These are phyloP conservation scores for Umbelopsis sp. DNA, from an alignment of 192 early-diverging fungal species.

Conservation along the genomic window DNA sequence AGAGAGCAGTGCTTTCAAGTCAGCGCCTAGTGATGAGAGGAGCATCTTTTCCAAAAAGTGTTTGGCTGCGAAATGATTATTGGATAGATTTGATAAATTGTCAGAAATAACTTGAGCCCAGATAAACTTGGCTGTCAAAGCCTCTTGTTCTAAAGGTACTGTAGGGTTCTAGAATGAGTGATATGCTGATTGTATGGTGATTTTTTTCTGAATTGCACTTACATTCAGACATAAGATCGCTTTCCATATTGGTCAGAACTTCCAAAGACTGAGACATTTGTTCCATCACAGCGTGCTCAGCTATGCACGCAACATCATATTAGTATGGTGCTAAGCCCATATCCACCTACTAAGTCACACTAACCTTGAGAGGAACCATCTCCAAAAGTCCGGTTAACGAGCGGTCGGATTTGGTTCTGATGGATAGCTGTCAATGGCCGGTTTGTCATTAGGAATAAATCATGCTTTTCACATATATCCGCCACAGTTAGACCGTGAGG, in stretches of 20 bases:
- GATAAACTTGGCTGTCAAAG: slow-evolving; percentile 61
- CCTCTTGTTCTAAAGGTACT: slow-evolving; percentile 51
- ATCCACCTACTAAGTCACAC: not conserved
- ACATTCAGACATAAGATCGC: slow-evolving; percentile 49
- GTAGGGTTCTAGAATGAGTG: not conserved
- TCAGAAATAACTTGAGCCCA: slow-evolving; percentile 64
- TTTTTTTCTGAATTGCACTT: not conserved
- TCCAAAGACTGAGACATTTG: slow-evolving; percentile 49
- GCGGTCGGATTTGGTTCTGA: slow-evolving; percentile 51
- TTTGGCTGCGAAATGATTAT: slow-evolving; percentile 65
- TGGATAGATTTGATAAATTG: slow-evolving; percentile 58
- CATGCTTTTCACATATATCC: slow-evolving; percentile 32
- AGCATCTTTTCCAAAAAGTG: slow-evolving; percentile 63
- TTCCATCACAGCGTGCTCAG: slow-evolving; percentile 35
- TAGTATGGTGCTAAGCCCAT: not conserved
- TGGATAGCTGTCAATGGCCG: slow-evolving; percentile 72
- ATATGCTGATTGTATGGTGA: not conserved
- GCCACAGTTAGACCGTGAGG: slow-evolving; percentile 32
- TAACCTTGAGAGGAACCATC: slow-evolving; percentile 28
- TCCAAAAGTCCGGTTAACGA: slow-evolving; percentile 48
- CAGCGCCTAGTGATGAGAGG: slow-evolving; percentile 51
- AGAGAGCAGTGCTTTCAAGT: slow-evolving; percentile 48
- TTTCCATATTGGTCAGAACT: slow-evolving; percentile 51
- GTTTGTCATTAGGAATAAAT: slow-evolving; percentile 69
- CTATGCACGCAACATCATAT: not conserved